These are phyloP conservation scores for Diaporthe vaccinii DNA, from an alignment of 2,329 filamentous ascomycete genomes.

Conservation along the genomic window DNA sequence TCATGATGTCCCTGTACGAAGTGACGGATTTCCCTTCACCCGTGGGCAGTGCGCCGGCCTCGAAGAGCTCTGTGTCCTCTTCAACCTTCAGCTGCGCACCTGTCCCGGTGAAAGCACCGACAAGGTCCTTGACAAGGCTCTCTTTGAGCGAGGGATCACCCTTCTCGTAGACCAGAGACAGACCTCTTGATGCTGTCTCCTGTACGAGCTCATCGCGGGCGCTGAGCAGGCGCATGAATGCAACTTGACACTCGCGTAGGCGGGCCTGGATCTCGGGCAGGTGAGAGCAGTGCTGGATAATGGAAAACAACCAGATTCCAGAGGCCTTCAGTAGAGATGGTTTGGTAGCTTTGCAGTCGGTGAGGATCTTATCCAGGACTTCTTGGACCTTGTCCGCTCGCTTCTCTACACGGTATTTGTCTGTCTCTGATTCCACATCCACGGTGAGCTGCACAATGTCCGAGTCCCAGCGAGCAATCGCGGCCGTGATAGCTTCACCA, in stretches of 20 bases:
- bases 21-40: constrained; percentile 91
- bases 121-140: constrained; percentile 87
- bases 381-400: constrained; percentile 60
- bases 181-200: constrained; percentile 90
- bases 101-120: constrained; percentile 87
- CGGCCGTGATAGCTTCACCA: constrained; percentile 87
- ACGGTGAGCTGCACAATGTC: constrained; percentile 80
- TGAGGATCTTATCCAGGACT: constrained; percentile 79
- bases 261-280: constrained; percentile 79
- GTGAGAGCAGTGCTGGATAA: constrained; percentile 91
- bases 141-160: constrained; percentile 85
- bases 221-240: constrained; percentile 88
- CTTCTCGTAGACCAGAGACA: constrained; percentile 94
- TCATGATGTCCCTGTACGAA: constrained; percentile 98
- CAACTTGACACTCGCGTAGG: constrained; percentile 83
- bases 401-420: constrained; percentile 51
- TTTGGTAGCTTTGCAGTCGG: constrained; percentile 85
- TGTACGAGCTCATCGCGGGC: constrained; percentile 95
- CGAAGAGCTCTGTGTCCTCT: constrained; percentile 92
- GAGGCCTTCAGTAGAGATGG: constrained; percentile 92
- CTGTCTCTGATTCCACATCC: constrained; percentile 74
- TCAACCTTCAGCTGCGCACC: constrained; percentile 84
- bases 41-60: constrained; percentile 89
- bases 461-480: constrained; percentile 86
- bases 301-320: constrained; percentile 92